Evolutionary conservation across 1,284 basidiomycete species (phyloP).

Genomic region (Microbotryum intermedium): DNA sequence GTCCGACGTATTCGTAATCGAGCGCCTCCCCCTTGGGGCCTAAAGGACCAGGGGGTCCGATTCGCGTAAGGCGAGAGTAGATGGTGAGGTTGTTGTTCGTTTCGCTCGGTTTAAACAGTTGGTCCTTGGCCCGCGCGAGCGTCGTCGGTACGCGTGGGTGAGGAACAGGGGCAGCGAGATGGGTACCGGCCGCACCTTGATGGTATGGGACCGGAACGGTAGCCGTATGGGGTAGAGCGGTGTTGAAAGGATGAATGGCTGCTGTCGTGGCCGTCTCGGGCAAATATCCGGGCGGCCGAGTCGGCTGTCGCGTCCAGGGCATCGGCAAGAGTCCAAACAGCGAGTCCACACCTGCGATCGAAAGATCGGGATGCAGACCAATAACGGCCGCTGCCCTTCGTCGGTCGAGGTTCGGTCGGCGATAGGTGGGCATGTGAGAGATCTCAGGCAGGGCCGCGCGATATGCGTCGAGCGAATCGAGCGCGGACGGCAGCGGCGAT

Average conservation of each 20-base stretch:
- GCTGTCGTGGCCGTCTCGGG: conserved; percentile 22
- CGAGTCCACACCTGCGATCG: conserved; percentile 24
- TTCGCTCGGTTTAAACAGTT: conserved; percentile 16
- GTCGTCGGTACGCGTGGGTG: conserved; percentile 21
- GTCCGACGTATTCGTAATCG: conserved; percentile 29
- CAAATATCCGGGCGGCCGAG: conserved; percentile 31
- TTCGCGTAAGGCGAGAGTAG: conserved; percentile 30
- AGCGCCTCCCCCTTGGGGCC: conserved; percentile 31
- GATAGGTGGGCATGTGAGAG: conserved; percentile 7
- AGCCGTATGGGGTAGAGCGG: conserved; percentile 29
- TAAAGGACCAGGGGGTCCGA: conserved; percentile 34
- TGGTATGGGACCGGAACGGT: conserved; percentile 30
- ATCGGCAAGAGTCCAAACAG: conserved; percentile 30
- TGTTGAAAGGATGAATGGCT: conserved; percentile 32
- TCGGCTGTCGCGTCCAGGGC: conserved; percentile 19
- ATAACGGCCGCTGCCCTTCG: conserved; percentile 19
- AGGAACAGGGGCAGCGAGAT: conserved; percentile 23
- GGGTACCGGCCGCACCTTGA: conserved; percentile 9
- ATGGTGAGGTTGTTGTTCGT: conserved; percentile 18
- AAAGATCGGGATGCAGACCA: conserved; percentile 19
- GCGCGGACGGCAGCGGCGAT: conserved; percentile 14
- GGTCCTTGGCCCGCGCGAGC: conserved; percentile 6
- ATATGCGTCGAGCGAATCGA: conserved; percentile 7
- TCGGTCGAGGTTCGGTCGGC: conserved; percentile 13
- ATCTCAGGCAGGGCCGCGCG: neutral